Percentiles rank a stretch among this genome's conserved stretches.
These are phyloP conservation scores for Aspergillus sp. DNA, from an alignment of 2,329 filamentous ascomycete species.

Conservation along the genomic window DNA sequence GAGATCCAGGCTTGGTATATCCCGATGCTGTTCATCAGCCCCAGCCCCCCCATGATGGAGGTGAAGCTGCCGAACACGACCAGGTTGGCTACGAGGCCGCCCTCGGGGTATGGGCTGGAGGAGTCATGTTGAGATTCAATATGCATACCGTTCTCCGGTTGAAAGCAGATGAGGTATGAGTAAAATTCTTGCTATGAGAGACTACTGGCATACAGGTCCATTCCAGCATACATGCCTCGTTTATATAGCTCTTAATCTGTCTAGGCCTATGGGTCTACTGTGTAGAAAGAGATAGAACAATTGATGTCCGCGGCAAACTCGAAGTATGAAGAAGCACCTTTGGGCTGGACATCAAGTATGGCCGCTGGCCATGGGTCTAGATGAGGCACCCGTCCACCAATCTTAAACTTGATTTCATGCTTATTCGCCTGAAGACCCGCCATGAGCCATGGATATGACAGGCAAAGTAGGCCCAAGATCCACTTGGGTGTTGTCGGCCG, in stretches of 20 bases:
- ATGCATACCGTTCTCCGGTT: neutral
- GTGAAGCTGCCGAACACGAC: constrained; percentile 38
- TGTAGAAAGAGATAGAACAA: neutral
- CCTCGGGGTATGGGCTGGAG: constrained; percentile 11
- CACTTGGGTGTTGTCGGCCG: neutral
- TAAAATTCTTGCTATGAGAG: neutral
- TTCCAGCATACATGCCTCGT: too few relatives aligned
- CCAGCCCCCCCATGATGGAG: constrained; percentile 31
- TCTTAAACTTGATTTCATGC: neutral
- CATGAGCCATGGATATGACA: neutral
- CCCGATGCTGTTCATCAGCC: constrained; percentile 37
- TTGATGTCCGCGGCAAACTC: neutral
- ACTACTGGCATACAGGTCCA: too few relatives aligned
- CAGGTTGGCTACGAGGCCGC: constrained; percentile 36
- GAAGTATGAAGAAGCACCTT: neutral
- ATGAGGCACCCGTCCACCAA: neutral
- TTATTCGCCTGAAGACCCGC: neutral
- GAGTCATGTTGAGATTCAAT: neutral
- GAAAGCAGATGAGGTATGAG: neutral
- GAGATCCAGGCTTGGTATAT: constrained; percentile 20
- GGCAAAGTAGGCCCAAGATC: neutral
- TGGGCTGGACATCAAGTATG: neutral
- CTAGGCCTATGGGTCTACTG: too few relatives aligned
- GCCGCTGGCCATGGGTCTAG: neutral
- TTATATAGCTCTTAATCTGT: too few relatives aligned